phyloP scores from a whole-genome alignment of 1,284 basidiomycete species.

The Irpex rosettiformis region DNA sequence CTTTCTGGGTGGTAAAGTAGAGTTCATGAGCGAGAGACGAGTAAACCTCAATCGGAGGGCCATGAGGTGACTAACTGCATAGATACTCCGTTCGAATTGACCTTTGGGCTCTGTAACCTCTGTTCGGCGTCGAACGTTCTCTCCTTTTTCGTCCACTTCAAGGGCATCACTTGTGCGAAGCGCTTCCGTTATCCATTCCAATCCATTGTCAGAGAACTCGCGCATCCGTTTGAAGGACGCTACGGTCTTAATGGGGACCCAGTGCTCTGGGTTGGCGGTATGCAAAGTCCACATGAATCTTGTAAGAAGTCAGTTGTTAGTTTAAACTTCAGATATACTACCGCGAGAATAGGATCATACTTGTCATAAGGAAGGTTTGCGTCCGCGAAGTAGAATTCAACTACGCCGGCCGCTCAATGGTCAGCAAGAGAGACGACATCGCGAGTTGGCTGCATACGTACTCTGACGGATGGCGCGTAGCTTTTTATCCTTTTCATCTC shows the following conservation, averaged over 20 bases:
- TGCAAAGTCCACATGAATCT: conserved; percentile 96
- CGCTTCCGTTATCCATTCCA: conserved; percentile 64
- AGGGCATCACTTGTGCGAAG: conserved; percentile 66
- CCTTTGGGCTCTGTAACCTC: conserved; percentile 73
- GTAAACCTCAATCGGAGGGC: not conserved
- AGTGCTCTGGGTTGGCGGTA: conserved; percentile 77
- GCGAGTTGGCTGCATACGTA: conserved; percentile 24
- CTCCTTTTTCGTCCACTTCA: conserved; percentile 73
- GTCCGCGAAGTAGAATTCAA: conserved; percentile 98
- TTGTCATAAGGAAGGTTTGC: conserved; percentile 96
- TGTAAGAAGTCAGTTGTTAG: conserved; percentile 18
- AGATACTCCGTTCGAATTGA: conserved; percentile 77
- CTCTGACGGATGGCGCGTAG: conserved; percentile 45
- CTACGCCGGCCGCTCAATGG: conserved; percentile 51
- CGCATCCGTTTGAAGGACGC: conserved; percentile 97
- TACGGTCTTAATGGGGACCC: conserved; percentile 87
- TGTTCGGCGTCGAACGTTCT: conserved; percentile 70
- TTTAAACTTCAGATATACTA: not conserved
- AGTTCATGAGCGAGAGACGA: not conserved
- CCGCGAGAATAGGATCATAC: conserved; percentile 33
- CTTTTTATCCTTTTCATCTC: conserved; percentile 31
- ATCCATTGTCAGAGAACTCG: conserved; percentile 59
- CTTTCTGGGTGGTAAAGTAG: conserved; percentile 64
- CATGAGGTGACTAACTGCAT: conserved; percentile 60
- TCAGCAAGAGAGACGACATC: not conserved